Evolutionary conservation across 345 rosid genomes (phyloP).

Genomic region (Citrus maxima): DNA sequence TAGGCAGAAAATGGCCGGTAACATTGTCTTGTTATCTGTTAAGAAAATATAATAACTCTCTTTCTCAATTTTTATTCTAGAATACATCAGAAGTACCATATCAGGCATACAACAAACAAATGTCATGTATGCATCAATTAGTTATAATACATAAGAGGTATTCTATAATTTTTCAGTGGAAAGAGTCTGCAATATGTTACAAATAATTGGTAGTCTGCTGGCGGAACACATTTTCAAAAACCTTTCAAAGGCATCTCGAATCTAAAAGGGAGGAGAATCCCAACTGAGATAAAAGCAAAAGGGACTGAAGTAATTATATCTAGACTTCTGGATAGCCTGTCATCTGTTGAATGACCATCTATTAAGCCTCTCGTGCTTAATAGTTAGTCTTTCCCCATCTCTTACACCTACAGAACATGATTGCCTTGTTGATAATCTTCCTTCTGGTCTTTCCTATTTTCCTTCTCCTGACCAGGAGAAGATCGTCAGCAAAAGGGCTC

Average conservation of each 20-base stretch:
- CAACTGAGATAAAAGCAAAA: not conserved
- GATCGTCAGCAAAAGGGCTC: conserved; percentile 17
- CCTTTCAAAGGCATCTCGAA: not conserved
- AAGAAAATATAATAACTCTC: too few species aligned
- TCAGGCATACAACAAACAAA: fast-evolving
- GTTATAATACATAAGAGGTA: fast-evolving
- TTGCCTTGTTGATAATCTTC: conserved; percentile 12
- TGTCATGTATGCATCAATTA: too few species aligned
- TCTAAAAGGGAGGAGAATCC: not conserved
- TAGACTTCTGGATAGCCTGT: not conserved
- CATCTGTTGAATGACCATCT: not conserved
- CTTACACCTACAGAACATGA: conserved; percentile 12
- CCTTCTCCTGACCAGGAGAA: conserved; percentile 21
- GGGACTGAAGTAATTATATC: not conserved
- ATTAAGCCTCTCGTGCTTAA: not conserved
- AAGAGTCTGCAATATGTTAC: not conserved
- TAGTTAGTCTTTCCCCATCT: not conserved
- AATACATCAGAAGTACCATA: fast-evolving
- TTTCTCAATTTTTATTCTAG: not conserved
- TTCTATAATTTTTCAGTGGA: too few species aligned
- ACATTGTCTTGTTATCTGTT: too few species aligned
- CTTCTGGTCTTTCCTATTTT: conserved; percentile 24
- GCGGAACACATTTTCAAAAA: not conserved
- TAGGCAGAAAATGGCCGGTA: too few species aligned
- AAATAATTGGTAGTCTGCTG: not conserved